phyloP scores from a whole-genome alignment of 169 alveolate species.

The Plasmodium vivax region DNA sequence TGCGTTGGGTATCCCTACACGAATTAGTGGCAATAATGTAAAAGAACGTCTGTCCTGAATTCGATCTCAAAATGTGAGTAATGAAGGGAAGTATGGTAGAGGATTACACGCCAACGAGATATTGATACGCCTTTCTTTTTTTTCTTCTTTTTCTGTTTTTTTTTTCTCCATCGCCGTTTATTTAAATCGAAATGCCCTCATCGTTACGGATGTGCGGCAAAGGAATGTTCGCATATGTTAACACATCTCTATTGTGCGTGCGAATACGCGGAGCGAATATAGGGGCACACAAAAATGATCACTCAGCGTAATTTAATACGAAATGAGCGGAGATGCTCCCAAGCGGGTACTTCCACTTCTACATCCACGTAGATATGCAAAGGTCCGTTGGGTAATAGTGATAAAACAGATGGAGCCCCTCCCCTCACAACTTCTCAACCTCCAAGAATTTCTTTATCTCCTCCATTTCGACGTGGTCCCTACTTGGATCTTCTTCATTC shows the following conservation, averaged over 20 bases:
- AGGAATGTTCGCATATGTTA: not conserved
- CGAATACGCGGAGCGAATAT: not conserved
- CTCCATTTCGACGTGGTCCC: not conserved
- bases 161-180: not conserved
- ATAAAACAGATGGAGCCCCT: not conserved
- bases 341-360: not conserved
- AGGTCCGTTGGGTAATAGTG: not conserved
- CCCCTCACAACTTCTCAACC: not conserved
- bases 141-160: no score
- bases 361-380: not conserved
- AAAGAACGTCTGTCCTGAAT: not conserved
- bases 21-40: not conserved
- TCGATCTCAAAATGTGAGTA: not conserved
- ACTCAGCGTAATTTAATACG: not conserved
- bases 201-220: not conserved
- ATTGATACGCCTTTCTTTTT: not conserved
- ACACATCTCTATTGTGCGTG: not conserved
- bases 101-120: not conserved
- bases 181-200: not conserved
- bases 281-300: not conserved
- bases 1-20: not conserved
- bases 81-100: not conserved
- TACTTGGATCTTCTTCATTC: not conserved
- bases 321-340: not conserved
- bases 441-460: constrained; percentile 25